Evolutionary conservation across 73 alveolate species (phyloP).

Genomic region (Paramecium tetraurelia): DNA sequence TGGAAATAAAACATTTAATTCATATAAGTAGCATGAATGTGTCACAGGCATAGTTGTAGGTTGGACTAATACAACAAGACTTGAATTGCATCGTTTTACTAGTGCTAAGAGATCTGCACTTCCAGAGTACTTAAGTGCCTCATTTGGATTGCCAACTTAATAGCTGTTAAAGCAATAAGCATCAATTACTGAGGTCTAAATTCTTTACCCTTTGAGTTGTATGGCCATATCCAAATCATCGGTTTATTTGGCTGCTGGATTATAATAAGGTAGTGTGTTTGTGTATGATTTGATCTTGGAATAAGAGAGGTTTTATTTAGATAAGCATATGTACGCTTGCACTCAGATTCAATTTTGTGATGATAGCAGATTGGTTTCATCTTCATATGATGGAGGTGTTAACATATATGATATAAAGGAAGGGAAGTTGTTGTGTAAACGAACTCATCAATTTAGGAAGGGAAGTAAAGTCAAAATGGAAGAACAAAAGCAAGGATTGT

Average conservation of each 20-base stretch:
- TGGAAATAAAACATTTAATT: slow-evolving; percentile 48
- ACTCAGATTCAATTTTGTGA: slow-evolving; percentile 51
- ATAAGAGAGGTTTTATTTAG: slow-evolving; percentile 42
- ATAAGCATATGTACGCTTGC: slow-evolving; percentile 21
- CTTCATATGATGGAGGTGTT: slow-evolving; percentile 62
- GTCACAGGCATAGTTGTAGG: slow-evolving; percentile 50
- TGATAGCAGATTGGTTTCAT: slow-evolving; percentile 45
- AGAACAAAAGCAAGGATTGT: slow-evolving; percentile 36
- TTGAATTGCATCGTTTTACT: slow-evolving; percentile 51
- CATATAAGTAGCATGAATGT: neutral
- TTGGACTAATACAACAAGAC: slow-evolving; percentile 45
- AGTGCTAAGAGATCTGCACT: neutral
- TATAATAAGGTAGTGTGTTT: slow-evolving; percentile 38
- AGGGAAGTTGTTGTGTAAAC: slow-evolving; percentile 49
- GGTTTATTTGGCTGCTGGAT: slow-evolving; percentile 27
- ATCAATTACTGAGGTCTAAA: neutral
- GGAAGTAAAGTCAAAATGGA: slow-evolving; percentile 19
- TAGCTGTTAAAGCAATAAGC: neutral
- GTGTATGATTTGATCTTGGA: slow-evolving; percentile 33
- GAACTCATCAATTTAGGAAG: slow-evolving; percentile 53
- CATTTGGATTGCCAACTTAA: slow-evolving; percentile 17
- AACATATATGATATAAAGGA: slow-evolving; percentile 52
- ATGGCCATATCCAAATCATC: neutral
- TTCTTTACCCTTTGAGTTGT: slow-evolving; percentile 7
- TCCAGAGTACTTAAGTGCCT: slow-evolving; percentile 42